Percentiles rank a stretch among this genome's conserved stretches.
Conservation (phyloP, 2,329 filamentous ascomycete species). For the Fusarium devonianum region DNA sequence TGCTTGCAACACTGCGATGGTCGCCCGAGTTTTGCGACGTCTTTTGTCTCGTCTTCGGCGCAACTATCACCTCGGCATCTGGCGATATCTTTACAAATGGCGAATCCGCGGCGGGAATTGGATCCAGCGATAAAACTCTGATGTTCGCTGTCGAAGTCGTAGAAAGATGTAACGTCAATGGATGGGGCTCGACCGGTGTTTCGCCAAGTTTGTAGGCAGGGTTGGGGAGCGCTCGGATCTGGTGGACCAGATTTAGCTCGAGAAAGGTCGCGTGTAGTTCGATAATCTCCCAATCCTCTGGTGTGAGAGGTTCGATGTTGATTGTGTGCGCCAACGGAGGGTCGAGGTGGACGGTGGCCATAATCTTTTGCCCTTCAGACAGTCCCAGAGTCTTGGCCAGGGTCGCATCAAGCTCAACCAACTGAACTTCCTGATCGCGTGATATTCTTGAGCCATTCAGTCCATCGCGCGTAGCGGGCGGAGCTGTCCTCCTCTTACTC, state of each 20-base stretch:
- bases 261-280: slow-evolving; percentile 96
- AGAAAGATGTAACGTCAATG: slow-evolving; percentile 89
- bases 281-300: slow-evolving; percentile 98
- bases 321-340: slow-evolving; percentile 91
- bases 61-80: slow-evolving; percentile 96
- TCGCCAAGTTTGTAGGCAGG: slow-evolving; percentile 68
- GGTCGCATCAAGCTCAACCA: slow-evolving; percentile 87
- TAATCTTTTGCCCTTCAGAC: slow-evolving; percentile 81
- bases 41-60: slow-evolving; percentile 86
- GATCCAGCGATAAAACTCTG: slow-evolving; percentile 81
- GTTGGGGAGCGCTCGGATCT: slow-evolving; percentile 93
- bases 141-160: slow-evolving; percentile 96
- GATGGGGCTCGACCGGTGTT: slow-evolving; percentile 68
- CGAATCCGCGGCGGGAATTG: slow-evolving; percentile 69
- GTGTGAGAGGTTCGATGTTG: slow-evolving; percentile 93
- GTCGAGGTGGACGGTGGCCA: slow-evolving; percentile 78
- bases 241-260: slow-evolving; percentile 89
- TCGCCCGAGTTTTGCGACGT: slow-evolving; percentile 71
- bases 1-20: slow-evolving; percentile 79
- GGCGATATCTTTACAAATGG: slow-evolving; percentile 92
- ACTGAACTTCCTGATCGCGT: slow-evolving; percentile 77
- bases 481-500: slow-evolving; percentile 81
- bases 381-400: slow-evolving; percentile 81
- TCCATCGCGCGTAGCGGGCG: slow-evolving; percentile 77
- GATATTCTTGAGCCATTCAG: slow-evolving; percentile 65